These are phyloP conservation scores for Phytopythium aichiense DNA, from an alignment of 352 stramenopile species.

Conservation along the genomic window DNA sequence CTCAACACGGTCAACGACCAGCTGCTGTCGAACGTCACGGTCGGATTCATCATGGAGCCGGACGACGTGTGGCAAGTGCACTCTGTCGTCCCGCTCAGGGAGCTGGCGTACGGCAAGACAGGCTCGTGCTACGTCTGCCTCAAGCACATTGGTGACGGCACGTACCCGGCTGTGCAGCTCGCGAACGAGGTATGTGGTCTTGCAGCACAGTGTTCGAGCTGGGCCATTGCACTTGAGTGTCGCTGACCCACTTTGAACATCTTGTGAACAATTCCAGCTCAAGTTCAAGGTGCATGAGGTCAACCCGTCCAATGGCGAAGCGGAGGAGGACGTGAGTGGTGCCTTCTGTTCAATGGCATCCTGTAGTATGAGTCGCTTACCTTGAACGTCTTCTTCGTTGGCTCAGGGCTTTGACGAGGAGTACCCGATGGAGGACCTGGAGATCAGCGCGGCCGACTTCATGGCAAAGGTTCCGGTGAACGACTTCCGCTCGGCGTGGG, in stretches of 20 bases:
- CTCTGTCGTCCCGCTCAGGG: conserved; percentile 83
- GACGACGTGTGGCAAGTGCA: conserved; percentile 92
- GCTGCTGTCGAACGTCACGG: conserved; percentile 92
- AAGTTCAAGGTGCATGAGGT: conserved; percentile 95
- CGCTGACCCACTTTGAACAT: conserved; percentile 6
- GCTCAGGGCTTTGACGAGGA: conserved; percentile 95
- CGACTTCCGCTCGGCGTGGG: conserved; percentile 97
- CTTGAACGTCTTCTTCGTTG: conserved; percentile 4
- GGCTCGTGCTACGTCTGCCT: conserved; percentile 94
- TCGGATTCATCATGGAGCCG: conserved; percentile 89
- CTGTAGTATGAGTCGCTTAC: conserved; percentile 3
- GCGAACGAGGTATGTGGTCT: conserved; percentile 78
- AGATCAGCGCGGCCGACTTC: conserved; percentile 94
- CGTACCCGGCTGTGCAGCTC: conserved; percentile 87
- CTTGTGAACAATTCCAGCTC: conserved; percentile 44
- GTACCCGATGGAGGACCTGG: conserved; percentile 97
- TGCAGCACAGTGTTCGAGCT: not conserved
- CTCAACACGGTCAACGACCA: conserved; percentile 99
- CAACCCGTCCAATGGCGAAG: conserved; percentile 92
- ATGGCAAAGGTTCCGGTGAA: conserved; percentile 96
- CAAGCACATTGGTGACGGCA: conserved; percentile 67
- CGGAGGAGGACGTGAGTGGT: conserved; percentile 57
- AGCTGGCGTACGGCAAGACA: conserved; percentile 92
- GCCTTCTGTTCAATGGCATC: not conserved
- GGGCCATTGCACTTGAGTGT: not conserved